Base-by-base conservation (phyloP, 805 yeast species). In the Hanseniaspora mollemarum region DNA sequence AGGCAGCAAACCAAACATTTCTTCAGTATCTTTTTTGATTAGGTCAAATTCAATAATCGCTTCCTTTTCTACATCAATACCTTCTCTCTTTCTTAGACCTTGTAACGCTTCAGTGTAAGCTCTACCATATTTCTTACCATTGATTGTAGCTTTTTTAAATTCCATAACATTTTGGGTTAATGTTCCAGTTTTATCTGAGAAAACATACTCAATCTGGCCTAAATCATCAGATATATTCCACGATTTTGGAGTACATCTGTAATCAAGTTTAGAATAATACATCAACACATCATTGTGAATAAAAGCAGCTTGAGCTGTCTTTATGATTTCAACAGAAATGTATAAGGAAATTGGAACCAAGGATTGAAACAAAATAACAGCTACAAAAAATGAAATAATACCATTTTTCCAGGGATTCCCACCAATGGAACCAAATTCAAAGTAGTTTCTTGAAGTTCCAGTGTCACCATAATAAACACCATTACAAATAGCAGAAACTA, bases 221-320 rank as follows among this genome's bases (percentile, higher is more conserved):
- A 84, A 68, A 65, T 84, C 94, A 69, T 84, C 94, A 2, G 88
- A 81, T 40, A 84, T 83, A 60, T 77, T 81, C 94, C 94, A 84
- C 0, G 88, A 74, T 60, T 83, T 83, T 15, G 94, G 92, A 10
- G 83, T 78, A 63, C 94, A 84, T 2, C 92, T 90, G 58, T 78
- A 83, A 62, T 84, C 90, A 54, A 84, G 65, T 49, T 64, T 71
- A 38, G 73, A 77, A 59, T 82, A 79, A 62, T 83, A 84, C 78
- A 84, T 77, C 48, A 74, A 67, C 38, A 78, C 77, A 65, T 84
- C 94, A 3, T 86, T 80, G 59, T 78, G 81, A 51, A 84, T 84
- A 69, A 84, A 84, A 55, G 72, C 82, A 0, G 90, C 90, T 60
- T 84, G 94, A 0, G 83, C 81, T 0, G 92, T 81, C 61, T 83